Evolutionary conservation across 129 eudicot genomes (phyloP).

Genomic region (Artemisia annua): DNA sequence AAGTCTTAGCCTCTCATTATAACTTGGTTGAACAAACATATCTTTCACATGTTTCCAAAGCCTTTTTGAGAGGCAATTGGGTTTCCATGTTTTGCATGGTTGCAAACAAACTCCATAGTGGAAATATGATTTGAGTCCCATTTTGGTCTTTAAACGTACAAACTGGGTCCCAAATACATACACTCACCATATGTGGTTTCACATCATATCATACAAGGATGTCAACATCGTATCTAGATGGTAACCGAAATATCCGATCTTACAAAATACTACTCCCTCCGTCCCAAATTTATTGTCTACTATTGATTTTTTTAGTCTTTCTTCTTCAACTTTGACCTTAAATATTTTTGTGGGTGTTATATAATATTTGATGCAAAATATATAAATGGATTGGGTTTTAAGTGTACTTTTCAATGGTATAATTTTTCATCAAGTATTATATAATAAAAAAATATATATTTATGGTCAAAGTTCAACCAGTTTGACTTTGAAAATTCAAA

Average conservation of each 20-base stretch:
- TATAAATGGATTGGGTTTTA: too few relatives aligned
- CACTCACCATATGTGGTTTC: constrained; percentile 18
- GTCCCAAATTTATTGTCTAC: too few relatives aligned
- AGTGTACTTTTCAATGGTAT: too few relatives aligned
- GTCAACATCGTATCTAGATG: constrained; percentile 13
- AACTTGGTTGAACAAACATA: constrained; percentile 31
- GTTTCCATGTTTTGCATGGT: constrained; percentile 26
- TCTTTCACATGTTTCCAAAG: constrained; percentile 40
- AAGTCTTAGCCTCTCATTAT: constrained; percentile 32
- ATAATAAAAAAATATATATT: too few relatives aligned
- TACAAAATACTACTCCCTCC: too few relatives aligned
- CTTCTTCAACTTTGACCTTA: too few relatives aligned
- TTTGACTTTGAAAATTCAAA: too few relatives aligned
- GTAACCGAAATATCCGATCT: not conserved
- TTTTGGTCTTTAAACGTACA: constrained; percentile 8
- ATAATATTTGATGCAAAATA: too few relatives aligned
- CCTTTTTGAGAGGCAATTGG: constrained; percentile 31
- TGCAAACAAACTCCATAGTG: constrained; percentile 9
- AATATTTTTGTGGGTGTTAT: too few relatives aligned
- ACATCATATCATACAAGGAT: constrained; percentile 18
- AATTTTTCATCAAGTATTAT: too few relatives aligned
- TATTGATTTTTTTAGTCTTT: too few relatives aligned
- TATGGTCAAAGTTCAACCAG: too few relatives aligned
- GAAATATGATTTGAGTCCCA: constrained; percentile 28
- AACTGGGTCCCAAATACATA: constrained; percentile 13